A percentile compares a stretch with the other conserved stretches of the same genome.
Conservation (phyloP, 73 alveolate genomes). For the Paramecium pentaurelia region DNA sequence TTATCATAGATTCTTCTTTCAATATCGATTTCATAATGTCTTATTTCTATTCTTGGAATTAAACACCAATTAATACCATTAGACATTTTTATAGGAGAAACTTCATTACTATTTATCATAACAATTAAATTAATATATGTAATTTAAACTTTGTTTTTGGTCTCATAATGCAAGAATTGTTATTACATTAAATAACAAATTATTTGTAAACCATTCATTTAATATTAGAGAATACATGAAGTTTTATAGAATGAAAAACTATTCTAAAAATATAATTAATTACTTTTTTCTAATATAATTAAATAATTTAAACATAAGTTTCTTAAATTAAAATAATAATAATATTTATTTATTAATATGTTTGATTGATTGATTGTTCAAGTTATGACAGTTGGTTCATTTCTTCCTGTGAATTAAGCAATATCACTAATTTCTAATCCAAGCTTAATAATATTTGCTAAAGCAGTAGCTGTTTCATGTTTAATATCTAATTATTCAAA, state of each 20-base stretch:
- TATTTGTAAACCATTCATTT: background rate
- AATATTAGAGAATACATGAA: background rate
- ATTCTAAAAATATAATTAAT: background rate
- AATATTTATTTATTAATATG: background rate
- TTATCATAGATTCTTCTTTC: background rate
- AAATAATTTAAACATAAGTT: no score
- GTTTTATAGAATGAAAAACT: background rate
- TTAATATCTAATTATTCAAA: constrained; percentile 81
- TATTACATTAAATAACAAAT: background rate
- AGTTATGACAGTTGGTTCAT: constrained; percentile 95
- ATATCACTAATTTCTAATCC: constrained; percentile 85
- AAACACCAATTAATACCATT: background rate
- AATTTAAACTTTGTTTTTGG: background rate
- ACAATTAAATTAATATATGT: background rate
- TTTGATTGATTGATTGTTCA: background rate
- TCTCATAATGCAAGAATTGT: background rate
- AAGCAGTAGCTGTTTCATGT: constrained; percentile 78
- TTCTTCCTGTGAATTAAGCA: constrained; percentile 89
- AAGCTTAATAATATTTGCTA: constrained; percentile 76
- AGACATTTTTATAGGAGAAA: background rate
- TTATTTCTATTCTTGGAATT: background rate
- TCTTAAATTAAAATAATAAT: no score
- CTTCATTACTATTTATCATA: background rate
- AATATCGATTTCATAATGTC: background rate
- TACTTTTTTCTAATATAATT: background rate